Evolutionary conservation across 495 filamentous ascomycete species (phyloP).

Genomic region (Aspergillus mulundensis): DNA sequence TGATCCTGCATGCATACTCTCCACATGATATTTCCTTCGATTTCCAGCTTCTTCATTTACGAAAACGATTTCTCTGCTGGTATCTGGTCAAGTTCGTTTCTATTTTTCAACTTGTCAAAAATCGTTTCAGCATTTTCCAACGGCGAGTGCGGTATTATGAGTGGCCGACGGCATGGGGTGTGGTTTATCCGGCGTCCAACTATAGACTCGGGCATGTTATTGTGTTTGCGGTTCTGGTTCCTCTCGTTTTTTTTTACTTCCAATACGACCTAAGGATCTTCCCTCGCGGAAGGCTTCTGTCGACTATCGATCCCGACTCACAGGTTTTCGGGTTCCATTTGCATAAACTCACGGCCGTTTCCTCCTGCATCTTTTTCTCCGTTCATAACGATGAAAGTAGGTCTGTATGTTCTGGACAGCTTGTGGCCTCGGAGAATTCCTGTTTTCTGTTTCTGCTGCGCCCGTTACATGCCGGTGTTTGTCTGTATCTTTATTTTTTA

Average conservation of each 20-base stretch:
- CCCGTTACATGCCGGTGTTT: conserved; percentile 12
- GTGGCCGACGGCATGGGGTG: conserved; percentile 38
- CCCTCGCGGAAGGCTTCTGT: conserved; percentile 26
- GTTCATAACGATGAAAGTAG: conserved; percentile 22
- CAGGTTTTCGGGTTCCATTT: conserved; percentile 18
- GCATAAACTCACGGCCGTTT: conserved; percentile 22
- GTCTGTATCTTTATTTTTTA: conserved; percentile 18
- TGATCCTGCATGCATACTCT: background rate
- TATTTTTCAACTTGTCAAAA: conserved; percentile 13
- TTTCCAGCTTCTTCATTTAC: conserved; percentile 10
- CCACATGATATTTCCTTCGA: conserved; percentile 5
- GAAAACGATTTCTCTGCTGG: conserved; percentile 21
- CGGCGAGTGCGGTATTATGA: conserved; percentile 32
- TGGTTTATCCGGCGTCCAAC: conserved; percentile 44
- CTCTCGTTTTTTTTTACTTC: conserved; percentile 14
- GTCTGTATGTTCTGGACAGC: conserved; percentile 19
- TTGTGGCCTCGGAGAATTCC: conserved; percentile 13
- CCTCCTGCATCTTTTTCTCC: conserved; percentile 15
- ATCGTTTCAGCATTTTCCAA: conserved; percentile 32
- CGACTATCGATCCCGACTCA: conserved; percentile 19
- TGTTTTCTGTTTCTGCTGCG: conserved; percentile 15
- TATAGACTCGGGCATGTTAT: conserved; percentile 48
- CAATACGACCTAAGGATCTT: conserved; percentile 14
- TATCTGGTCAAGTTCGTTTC: conserved; percentile 23
- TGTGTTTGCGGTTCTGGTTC: conserved; percentile 24